Conservation (phyloP, 345 rosid species). For the Trapa incisa region DNA sequence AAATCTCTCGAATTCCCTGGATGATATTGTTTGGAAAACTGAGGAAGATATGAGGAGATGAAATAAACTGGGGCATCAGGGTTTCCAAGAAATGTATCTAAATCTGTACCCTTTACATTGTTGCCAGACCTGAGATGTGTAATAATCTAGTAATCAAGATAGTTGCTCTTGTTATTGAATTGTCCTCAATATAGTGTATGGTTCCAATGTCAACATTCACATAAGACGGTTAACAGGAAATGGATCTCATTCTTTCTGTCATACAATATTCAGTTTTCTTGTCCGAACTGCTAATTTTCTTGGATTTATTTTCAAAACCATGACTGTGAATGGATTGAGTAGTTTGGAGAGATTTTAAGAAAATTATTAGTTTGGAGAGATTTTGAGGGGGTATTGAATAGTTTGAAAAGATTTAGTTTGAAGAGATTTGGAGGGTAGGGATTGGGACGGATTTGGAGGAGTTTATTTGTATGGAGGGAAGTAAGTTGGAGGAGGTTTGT, state of each 20-base stretch:
- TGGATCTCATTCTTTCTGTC: neutral
- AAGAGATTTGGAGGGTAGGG: too few species aligned
- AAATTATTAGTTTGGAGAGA: too few species aligned
- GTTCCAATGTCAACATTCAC: neutral
- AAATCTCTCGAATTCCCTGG: constrained; percentile 14
- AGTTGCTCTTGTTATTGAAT: neutral
- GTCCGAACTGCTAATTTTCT: neutral
- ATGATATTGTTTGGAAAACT: constrained; percentile 15
- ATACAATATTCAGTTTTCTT: neutral
- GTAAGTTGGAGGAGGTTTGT: too few species aligned
- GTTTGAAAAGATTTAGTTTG: too few species aligned
- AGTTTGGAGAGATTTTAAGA: too few species aligned
- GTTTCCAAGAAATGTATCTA: neutral
- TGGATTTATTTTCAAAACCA: neutral
- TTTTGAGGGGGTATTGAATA: too few species aligned
- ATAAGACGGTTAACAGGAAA: neutral
- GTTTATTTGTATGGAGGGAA: too few species aligned
- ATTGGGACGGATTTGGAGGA: too few species aligned
- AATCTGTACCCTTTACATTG: neutral
- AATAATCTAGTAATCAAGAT: neutral
- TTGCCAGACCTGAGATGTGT: neutral
- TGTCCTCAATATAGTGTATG: neutral
- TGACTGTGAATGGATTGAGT: neutral
- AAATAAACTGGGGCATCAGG: neutral
- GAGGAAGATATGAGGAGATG: constrained; percentile 16